These are phyloP conservation scores for Lipomyces mesembrius DNA, from an alignment of 805 yeast genomes.

Conservation along the genomic window DNA sequence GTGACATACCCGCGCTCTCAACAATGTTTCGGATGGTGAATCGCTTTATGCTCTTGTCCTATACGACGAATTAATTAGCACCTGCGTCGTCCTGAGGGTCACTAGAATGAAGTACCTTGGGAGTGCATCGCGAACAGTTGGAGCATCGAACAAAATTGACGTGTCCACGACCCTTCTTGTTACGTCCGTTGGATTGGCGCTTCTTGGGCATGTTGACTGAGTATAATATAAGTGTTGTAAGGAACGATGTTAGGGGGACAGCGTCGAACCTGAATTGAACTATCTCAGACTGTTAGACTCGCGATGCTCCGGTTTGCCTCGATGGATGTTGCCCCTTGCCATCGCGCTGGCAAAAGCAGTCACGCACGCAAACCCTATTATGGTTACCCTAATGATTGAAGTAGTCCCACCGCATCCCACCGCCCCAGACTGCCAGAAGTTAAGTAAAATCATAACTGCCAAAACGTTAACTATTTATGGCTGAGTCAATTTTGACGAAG, in stretches of 20 bases:
- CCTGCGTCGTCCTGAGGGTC: background rate
- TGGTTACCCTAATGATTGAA: no score
- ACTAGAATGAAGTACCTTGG: conserved; percentile 58
- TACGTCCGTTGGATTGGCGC: conserved; percentile 99
- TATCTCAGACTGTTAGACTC: background rate
- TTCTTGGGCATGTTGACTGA: conserved; percentile 90
- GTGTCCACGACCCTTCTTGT: conserved; percentile 99
- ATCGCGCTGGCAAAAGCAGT: no score
- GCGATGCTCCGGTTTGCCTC: no score
- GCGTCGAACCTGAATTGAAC: background rate
- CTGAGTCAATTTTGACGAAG: background rate
- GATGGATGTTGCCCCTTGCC: no score
- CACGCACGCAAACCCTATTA: no score
- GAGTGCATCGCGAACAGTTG: conserved; percentile 99
- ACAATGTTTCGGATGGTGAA: conserved; percentile 99
- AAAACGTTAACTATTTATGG: background rate
- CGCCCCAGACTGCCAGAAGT: no score
- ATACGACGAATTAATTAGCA: background rate
- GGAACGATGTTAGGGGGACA: background rate
- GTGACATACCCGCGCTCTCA: conserved; percentile 76
- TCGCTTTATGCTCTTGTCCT: conserved; percentile 99
- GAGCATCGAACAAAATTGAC: conserved; percentile 99
- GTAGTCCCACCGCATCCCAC: no score
- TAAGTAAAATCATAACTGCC: background rate
- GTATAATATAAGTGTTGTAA: background rate